Conservation (phyloP, 1,284 basidiomycete species). For the Ustilago esculenta region DNA sequence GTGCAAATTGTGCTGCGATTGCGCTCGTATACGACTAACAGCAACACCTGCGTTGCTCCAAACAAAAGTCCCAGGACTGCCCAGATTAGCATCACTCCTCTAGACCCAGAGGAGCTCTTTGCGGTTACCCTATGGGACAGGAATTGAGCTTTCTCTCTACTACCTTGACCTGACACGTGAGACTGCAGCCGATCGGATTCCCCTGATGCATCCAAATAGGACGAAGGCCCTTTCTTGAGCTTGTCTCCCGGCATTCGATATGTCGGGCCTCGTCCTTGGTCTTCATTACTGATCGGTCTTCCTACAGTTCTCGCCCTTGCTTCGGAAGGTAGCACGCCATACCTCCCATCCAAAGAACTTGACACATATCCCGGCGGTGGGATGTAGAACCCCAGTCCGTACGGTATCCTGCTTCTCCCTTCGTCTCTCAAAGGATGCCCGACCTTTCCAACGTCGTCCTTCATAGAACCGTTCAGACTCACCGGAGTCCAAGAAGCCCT, state of each 20-base stretch:
- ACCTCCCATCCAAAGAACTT: background rate
- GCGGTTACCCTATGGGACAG: background rate
- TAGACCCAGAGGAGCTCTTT: background rate
- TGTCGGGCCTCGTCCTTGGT: too few species aligned
- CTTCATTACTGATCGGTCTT: too few species aligned
- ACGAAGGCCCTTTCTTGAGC: too few species aligned
- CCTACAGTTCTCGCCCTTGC: background rate
- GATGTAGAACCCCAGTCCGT: slow-evolving; percentile 33
- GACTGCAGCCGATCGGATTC: too few species aligned
- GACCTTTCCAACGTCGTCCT: too few species aligned
- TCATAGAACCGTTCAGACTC: background rate
- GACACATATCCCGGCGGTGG: slow-evolving; percentile 27
- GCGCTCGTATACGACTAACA: slow-evolving; percentile 6
- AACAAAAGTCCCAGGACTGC: slow-evolving; percentile 20
- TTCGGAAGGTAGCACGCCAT: background rate
- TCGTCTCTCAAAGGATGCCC: background rate
- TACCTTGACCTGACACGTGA: too few species aligned
- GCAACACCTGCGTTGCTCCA: slow-evolving; percentile 9
- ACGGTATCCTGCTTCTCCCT: background rate
- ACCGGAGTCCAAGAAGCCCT: slow-evolving; percentile 2
- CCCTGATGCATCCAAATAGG: too few species aligned
- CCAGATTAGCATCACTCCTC: slow-evolving; percentile 5
- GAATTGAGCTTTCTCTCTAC: too few species aligned
- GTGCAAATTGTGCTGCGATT: background rate
- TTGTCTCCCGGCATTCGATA: too few species aligned